phyloP scores from a whole-genome alignment of 2,329 filamentous ascomycete genomes.

The Alternaria conjuncta region DNA sequence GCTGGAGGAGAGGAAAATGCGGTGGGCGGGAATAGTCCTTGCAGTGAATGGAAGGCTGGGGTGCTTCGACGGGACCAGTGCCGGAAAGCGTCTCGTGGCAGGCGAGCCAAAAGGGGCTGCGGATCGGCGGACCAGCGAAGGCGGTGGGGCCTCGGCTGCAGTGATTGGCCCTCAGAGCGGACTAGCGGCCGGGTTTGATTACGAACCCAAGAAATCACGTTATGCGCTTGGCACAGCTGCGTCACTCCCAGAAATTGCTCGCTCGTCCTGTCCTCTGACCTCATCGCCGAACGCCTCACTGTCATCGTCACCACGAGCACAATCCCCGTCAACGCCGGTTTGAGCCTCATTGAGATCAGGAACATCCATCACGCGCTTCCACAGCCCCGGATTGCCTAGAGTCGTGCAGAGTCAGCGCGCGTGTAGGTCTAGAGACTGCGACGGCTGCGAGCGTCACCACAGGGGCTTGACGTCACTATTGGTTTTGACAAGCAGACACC shows the following conservation, averaged over 20 bases:
- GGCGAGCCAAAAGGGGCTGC: conserved; percentile 27
- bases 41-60: background rate
- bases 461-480: conserved; percentile 41
- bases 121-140: conserved; percentile 21
- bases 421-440: conserved; percentile 8
- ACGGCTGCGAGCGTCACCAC: conserved; percentile 24
- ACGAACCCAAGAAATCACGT: conserved; percentile 35
- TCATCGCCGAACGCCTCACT: conserved; percentile 45
- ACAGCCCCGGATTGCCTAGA: conserved; percentile 13
- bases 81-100: conserved; percentile 23
- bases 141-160: conserved; percentile 8
- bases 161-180: conserved; percentile 14
- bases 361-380: conserved; percentile 14
- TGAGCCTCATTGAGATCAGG: conserved; percentile 36
- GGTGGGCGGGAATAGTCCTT: background rate
- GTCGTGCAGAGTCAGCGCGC: background rate
- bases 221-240: conserved; percentile 37
- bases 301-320: conserved; percentile 41
- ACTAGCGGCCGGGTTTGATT: conserved; percentile 13
- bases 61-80: background rate
- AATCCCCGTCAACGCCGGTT: conserved; percentile 32
- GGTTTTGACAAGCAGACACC: conserved; percentile 26
- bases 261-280: conserved; percentile 43
- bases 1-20: background rate
- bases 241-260: conserved; percentile 43